These are phyloP conservation scores for Phoma sp. DNA, from an alignment of 2,329 filamentous ascomycete species.

Conservation along the genomic window DNA sequence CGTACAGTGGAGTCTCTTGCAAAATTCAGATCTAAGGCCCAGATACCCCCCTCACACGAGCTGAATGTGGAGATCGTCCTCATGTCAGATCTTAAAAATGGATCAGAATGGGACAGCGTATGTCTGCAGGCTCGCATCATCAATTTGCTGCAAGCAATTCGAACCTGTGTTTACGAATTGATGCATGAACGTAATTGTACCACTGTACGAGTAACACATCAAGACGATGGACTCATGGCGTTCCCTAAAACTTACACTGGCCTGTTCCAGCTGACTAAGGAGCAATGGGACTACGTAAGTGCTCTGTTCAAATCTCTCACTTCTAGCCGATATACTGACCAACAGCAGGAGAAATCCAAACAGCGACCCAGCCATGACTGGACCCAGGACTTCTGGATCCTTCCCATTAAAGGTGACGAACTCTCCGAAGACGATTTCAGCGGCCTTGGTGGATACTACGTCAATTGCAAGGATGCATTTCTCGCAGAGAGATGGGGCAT, in stretches of 20 bases:
- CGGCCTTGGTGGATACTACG: background rate
- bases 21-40: background rate
- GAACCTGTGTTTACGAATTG: conserved; percentile 25
- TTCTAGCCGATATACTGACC: background rate
- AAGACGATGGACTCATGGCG: conserved; percentile 19
- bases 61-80: conserved; percentile 29
- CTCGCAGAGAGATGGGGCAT: conserved; percentile 3
- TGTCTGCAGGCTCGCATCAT: conserved; percentile 1
- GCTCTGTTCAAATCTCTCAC: too few relatives aligned
- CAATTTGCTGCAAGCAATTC: conserved; percentile 27
- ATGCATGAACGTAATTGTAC: conserved; percentile 22
- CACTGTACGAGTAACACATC: conserved; percentile 24
- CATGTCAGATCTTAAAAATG: conserved; percentile 19
- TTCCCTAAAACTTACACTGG: conserved; percentile 27
- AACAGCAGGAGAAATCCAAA: conserved; percentile 1
- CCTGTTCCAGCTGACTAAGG: conserved; percentile 22
- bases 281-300: conserved; percentile 31
- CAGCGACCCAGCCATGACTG: background rate
- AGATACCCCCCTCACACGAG: background rate
- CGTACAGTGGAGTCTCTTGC: conserved; percentile 1
- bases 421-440: background rate
- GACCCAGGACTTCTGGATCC: conserved; percentile 6
- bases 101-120: too few relatives aligned
- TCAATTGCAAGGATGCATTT: background rate
- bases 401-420: background rate